Base-by-base conservation (phyloP, 2,329 filamentous ascomycete genomes). In the Diaporthe sp. region DNA sequence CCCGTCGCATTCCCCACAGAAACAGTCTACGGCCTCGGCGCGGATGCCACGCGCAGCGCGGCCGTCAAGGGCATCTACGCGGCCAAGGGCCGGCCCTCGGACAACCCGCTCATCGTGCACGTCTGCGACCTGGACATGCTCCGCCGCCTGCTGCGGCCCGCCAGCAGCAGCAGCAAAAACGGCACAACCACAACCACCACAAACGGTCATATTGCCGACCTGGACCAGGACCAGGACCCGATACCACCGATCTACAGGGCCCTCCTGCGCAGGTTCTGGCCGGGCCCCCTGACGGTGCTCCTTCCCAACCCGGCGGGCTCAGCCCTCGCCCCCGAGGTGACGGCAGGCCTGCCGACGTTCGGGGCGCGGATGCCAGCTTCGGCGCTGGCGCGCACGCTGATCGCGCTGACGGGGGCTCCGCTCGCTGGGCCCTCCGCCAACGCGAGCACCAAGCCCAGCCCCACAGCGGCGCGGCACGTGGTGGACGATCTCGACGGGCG, bases 1-100 rank as follows among this genome's bases (percentile, higher is more conserved):
- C 97, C 97, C 6, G 95, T 99, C 63, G 97, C 94, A 1, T 99
- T 99, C 81, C 97, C 97, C 0, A 99, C 97, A 0, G 97, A 99
- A 85, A 99, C 97, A 0, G 97, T 99, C 0, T 99, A 99, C 82
- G 97, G 97, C 0, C 89, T 99, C 10, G 97, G 95, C n/a, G 97
- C 97, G 19, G 97, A 98, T 85, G 97, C 97, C 15, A 98, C 96
- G 35, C 91, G 95, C 79, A 95, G 92, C 79, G 87, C 86, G 32
- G 94, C 96, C 2, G 96, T 98, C 9, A 92, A 89, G 80, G 96
- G 95, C n/a, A 99, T 99, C 78, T 99, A 97, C 83, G 88, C 91
- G 30, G 95, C 94, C 70, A 99, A 99, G 85, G 94, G 95, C 72
- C 87, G 97, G 72, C 97, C 97, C 4, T 94, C 93, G 9, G 97